These are phyloP conservation scores for Styphnolobium japonicum DNA, from an alignment of 306 rosid species.

Conservation along the genomic window DNA sequence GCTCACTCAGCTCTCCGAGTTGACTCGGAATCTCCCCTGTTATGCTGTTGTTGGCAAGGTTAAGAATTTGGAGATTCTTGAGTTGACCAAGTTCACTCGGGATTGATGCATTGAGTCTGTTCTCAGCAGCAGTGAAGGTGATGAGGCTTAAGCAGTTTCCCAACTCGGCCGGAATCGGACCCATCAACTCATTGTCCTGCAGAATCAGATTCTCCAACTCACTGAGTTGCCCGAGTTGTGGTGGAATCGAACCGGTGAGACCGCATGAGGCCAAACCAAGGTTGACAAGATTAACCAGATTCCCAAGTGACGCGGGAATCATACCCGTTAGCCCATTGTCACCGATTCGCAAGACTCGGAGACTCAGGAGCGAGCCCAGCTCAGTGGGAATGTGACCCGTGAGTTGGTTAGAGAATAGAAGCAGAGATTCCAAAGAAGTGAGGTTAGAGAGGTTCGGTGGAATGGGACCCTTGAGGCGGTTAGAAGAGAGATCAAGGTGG, in stretches of 20 bases:
- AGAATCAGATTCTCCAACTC: constrained; percentile 39
- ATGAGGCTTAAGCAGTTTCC: constrained; percentile 69
- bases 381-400: constrained; percentile 58
- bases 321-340: constrained; percentile 61
- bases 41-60: constrained; percentile 61
- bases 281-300: constrained; percentile 37
- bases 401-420: constrained; percentile 69
- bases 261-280: constrained; percentile 69
- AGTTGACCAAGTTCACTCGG: constrained; percentile 63
- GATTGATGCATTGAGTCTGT: constrained; percentile 58
- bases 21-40: constrained; percentile 72
- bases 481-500: constrained; percentile 77
- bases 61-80: constrained; percentile 49
- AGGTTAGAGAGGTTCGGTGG: constrained; percentile 64
- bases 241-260: constrained; percentile 68
- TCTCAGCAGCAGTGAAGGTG: constrained; percentile 44
- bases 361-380: constrained; percentile 50
- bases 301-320: constrained; percentile 71
- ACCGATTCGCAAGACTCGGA: constrained; percentile 71
- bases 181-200: constrained; percentile 58
- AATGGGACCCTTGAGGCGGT: constrained; percentile 71
- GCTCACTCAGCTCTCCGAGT: constrained; percentile 57
- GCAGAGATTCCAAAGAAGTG: constrained; percentile 59
- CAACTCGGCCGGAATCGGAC: constrained; percentile 69
- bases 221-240: constrained; percentile 59